phyloP scores from a whole-genome alignment of 108 stramenopile genomes.

The Nitzschia sp. region DNA sequence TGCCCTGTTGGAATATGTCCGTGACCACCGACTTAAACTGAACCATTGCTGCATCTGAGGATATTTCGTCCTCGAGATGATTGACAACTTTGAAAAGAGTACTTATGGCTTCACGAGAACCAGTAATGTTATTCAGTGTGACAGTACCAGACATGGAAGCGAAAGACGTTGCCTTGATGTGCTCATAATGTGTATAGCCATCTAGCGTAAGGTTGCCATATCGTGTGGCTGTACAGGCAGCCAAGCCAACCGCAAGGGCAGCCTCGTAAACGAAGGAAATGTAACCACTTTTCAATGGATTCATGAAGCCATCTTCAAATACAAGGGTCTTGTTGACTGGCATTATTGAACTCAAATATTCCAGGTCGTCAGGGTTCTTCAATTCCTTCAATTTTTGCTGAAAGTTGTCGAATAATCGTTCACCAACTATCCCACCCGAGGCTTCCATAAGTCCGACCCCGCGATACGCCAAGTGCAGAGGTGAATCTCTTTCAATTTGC shows the following conservation, averaged over 20 bases:
- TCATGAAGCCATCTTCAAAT: constrained; percentile 6
- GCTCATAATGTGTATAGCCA: constrained; percentile 9
- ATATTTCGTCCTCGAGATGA: constrained; percentile 7
- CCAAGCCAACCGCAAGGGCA: constrained; percentile 12
- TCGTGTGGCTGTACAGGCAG: constrained; percentile 14
- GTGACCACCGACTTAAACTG: constrained; percentile 33
- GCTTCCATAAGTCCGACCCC: background rate
- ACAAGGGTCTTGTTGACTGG: background rate
- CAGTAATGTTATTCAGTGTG: constrained; percentile 37
- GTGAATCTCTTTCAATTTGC: constrained; percentile 8
- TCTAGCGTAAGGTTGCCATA: background rate
- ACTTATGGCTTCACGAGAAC: constrained; percentile 31
- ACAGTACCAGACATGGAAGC: constrained; percentile 39
- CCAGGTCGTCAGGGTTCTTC: constrained; percentile 20
- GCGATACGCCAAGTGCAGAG: constrained; percentile 21
- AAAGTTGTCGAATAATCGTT: background rate
- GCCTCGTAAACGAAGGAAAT: constrained; percentile 44
- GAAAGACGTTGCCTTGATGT: constrained; percentile 22
- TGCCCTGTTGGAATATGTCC: constrained; percentile 28
- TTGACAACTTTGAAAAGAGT: constrained; percentile 29
- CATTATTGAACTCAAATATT: constrained; percentile 6
- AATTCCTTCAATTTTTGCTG: background rate
- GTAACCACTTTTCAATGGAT: constrained; percentile 7
- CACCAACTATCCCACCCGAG: background rate
- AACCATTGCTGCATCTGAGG: constrained; percentile 14